Evolutionary conservation across 164 flowering plant genomes (phyloP).

Genomic region (Nymphaea colorata): DNA sequence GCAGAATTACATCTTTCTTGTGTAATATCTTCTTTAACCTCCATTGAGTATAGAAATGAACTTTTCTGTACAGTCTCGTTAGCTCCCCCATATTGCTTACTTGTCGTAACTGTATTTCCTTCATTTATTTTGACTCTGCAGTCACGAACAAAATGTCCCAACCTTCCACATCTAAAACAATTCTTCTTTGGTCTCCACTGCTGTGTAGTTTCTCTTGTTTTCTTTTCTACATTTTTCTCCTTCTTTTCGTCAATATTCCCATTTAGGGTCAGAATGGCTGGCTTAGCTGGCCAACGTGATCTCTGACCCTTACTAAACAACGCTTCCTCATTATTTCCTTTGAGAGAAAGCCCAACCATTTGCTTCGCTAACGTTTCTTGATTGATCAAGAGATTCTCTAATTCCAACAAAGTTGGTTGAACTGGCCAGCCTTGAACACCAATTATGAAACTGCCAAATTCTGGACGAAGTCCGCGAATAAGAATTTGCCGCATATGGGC

Average conservation of each 20-base stretch:
- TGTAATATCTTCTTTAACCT: not conserved
- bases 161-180: not conserved
- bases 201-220: not conserved
- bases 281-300: not conserved
- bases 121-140: not conserved
- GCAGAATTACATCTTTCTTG: not conserved
- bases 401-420: constrained; percentile 8
- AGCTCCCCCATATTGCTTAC: not conserved
- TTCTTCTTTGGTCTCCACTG: not conserved
- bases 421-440: constrained; percentile 10
- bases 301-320: not conserved
- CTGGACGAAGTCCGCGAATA: constrained; percentile 3
- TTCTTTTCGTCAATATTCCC: not conserved
- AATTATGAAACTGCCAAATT: constrained; percentile 5
- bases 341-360: not conserved
- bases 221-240: too few relatives aligned
- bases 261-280: not conserved
- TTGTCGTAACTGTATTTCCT: not conserved
- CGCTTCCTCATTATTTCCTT: not conserved
- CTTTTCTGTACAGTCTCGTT: not conserved
- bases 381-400: constrained; percentile 8
- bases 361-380: constrained; percentile 10
- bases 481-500: constrained; percentile 1
- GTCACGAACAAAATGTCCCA: not conserved
- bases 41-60: not conserved